A percentile compares a stretch with the other conserved stretches of the same genome.
Conservation (phyloP, 768 basidiomycete species). For the Termitomyces sp. region DNA sequence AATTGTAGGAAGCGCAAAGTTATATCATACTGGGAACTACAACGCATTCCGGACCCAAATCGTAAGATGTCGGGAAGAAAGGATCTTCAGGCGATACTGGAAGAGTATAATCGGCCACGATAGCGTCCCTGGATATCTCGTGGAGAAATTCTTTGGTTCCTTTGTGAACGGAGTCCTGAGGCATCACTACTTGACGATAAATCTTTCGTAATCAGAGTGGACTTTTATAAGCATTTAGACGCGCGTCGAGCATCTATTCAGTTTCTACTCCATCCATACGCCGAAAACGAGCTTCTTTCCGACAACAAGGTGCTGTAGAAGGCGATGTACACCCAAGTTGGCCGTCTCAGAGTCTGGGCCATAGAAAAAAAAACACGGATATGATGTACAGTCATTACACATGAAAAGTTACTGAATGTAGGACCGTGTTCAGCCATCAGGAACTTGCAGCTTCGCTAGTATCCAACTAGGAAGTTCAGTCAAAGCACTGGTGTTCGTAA, state of each 20-base stretch:
- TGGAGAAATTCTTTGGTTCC: slow-evolving; percentile 8
- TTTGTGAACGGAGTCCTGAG: slow-evolving; percentile 14
- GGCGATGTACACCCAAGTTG: not conserved
- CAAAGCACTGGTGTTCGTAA: not conserved
- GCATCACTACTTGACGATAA: not conserved
- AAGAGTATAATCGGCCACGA: slow-evolving; percentile 5
- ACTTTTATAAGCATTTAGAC: not conserved
- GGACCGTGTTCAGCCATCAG: not conserved
- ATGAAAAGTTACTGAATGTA: not conserved
- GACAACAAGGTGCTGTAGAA: not conserved
- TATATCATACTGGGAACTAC: slow-evolving; percentile 13
- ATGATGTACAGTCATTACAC: not conserved
- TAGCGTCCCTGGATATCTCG: slow-evolving; percentile 4
- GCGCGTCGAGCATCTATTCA: not conserved
- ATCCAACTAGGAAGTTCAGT: not conserved
- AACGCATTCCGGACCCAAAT: slow-evolving; percentile 15
- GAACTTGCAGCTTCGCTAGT: not conserved
- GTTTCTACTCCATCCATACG: not conserved
- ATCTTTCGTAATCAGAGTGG: not conserved
- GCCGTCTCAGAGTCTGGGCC: not conserved
- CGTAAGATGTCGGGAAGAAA: slow-evolving; percentile 15
- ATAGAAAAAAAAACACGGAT: not conserved
- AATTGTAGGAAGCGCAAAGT: not conserved
- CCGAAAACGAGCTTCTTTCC: not conserved
- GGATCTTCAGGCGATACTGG: slow-evolving; percentile 13